A percentile compares a stretch with the other conserved stretches of the same genome.
These are phyloP conservation scores for Boletus vermiculosoides DNA, from an alignment of 768 basidiomycete species.

Conservation along the genomic window DNA sequence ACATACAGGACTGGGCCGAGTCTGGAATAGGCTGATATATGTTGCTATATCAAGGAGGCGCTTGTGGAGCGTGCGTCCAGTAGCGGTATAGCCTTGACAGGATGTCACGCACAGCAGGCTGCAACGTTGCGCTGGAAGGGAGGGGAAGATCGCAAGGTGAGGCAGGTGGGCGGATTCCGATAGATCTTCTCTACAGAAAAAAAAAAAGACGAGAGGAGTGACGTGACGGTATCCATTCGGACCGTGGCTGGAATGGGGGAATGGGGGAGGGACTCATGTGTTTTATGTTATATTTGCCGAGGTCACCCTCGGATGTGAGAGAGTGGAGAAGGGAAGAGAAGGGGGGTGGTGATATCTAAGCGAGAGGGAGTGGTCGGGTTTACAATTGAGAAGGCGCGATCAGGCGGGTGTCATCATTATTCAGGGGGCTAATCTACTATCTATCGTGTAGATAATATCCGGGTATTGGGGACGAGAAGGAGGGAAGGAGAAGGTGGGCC, in stretches of 20 bases:
- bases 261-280: background rate
- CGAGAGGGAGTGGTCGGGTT: background rate
- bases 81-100: conserved; percentile 24
- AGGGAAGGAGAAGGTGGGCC: background rate
- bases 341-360: no score
- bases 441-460: background rate
- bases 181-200: conserved; percentile 16
- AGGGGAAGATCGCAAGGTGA: conserved; percentile 4
- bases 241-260: background rate
- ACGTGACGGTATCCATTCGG: background rate
- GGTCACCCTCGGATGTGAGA: background rate
- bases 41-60: conserved; percentile 18
- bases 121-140: conserved; percentile 14
- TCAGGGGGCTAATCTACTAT: background rate
- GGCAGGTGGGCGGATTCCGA: background rate
- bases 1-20: conserved; percentile 6
- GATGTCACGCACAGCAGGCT: conserved; percentile 24
- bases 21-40: background rate
- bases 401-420: no score
- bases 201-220: background rate
- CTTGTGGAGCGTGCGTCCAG: conserved; percentile 10
- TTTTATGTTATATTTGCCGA: background rate
- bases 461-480: background rate
- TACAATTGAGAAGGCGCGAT: no score
- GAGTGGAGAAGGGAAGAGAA: no score